These are phyloP conservation scores for Leccinum subgranulosum DNA, from an alignment of 768 basidiomycete species.

Conservation along the genomic window DNA sequence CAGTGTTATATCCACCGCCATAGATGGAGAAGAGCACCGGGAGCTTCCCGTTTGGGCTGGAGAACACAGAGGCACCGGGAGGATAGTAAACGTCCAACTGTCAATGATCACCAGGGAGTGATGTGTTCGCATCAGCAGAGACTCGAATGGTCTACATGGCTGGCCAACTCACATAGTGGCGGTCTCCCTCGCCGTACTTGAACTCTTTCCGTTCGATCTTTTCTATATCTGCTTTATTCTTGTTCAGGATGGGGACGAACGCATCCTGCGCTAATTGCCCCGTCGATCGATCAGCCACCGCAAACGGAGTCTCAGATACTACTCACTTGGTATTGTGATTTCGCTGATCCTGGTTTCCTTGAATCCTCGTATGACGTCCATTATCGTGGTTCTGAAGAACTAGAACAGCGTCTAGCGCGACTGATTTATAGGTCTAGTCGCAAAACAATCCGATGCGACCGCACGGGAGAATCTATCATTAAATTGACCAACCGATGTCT, in stretches of 20 bases:
- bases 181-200: slow-evolving; percentile 45
- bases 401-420: background rate
- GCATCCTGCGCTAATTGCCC: slow-evolving; percentile 40
- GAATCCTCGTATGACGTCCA: slow-evolving; percentile 37
- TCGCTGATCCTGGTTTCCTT: slow-evolving; percentile 28
- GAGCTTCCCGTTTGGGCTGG: slow-evolving; percentile 27
- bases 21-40: slow-evolving; percentile 64
- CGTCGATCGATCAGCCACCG: slow-evolving; percentile 2
- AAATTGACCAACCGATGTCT: background rate
- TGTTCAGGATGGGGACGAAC: slow-evolving; percentile 49
- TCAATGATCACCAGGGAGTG: background rate
- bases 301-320: background rate
- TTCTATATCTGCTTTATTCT: slow-evolving; percentile 45
- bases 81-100: slow-evolving; percentile 73
- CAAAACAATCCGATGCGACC: background rate
- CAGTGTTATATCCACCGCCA: slow-evolving; percentile 59
- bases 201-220: slow-evolving; percentile 52
- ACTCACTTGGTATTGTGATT: slow-evolving; percentile 35
- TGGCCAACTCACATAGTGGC: slow-evolving; percentile 35
- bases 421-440: background rate
- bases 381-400: slow-evolving; percentile 9
- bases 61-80: slow-evolving; percentile 19
- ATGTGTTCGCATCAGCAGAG: background rate
- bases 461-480: background rate
- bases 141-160: background rate